Conservation (phyloP, 2,329 filamentous ascomycete genomes). For the Aureobasidium melanogenum region DNA sequence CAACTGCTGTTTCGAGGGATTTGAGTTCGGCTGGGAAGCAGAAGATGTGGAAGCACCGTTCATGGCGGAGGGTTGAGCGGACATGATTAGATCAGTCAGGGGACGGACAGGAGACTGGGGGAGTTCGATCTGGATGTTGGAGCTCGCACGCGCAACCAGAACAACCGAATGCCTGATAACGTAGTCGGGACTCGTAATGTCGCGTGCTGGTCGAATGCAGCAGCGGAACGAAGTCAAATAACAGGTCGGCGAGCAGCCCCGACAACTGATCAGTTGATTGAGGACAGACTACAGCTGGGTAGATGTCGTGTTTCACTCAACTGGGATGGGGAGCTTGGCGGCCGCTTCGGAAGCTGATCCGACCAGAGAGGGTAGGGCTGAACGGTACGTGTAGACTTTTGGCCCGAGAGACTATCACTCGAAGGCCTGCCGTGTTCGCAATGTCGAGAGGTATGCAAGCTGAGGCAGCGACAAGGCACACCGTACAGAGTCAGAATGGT, state of each 20-base stretch:
- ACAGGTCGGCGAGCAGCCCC: conserved; percentile 4
- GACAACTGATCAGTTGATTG: conserved; percentile 6
- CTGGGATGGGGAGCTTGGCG: conserved; percentile 8
- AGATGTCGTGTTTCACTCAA: conserved; percentile 11
- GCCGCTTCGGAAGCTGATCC: neutral
- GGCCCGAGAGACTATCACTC: neutral
- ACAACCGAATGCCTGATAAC: conserved; percentile 16
- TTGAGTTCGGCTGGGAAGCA: conserved; percentile 10
- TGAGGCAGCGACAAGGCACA: neutral
- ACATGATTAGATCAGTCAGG: conserved; percentile 17
- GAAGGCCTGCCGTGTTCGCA: neutral
- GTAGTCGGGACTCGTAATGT: neutral
- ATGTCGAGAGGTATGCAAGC: neutral
- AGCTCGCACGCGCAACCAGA: conserved; percentile 29
- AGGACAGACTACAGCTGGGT: conserved; percentile 9
- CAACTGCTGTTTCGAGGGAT: conserved; percentile 31
- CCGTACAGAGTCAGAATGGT: neutral
- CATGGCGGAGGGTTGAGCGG: conserved; percentile 19
- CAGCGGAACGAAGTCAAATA: neutral
- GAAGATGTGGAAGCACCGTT: conserved; percentile 19
- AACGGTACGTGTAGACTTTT: neutral
- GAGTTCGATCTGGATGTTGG: neutral
- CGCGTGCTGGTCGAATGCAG: neutral
- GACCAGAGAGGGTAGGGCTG: neutral
- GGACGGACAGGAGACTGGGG: conserved; percentile 1